Conservation (phyloP, 306 rosid species). For the Begonia peltatifolia region DNA sequence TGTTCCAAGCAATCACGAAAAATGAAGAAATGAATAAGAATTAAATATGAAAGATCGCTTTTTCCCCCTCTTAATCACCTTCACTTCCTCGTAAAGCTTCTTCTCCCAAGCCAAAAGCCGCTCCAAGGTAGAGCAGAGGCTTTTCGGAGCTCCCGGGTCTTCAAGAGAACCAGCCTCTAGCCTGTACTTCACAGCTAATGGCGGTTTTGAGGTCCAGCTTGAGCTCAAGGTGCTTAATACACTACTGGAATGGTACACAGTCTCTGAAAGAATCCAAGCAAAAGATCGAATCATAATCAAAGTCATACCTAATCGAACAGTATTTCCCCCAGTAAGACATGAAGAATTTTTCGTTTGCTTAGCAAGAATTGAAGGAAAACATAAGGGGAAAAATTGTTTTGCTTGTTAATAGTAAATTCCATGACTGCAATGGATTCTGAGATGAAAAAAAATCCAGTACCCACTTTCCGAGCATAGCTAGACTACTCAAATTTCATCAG, state of each 20-base stretch:
- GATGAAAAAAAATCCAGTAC: too few species aligned
- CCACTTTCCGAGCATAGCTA: too few species aligned
- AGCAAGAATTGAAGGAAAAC: too few species aligned
- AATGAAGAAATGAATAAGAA: background rate
- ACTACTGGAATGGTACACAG: conserved; percentile 89
- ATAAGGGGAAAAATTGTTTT: too few species aligned
- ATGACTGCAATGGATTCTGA: too few species aligned
- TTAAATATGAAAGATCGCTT: background rate
- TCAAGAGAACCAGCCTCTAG: conserved; percentile 49
- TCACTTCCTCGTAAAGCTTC: conserved; percentile 85
- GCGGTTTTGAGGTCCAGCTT: conserved; percentile 96
- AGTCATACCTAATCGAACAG: background rate
- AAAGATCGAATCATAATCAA: conserved; percentile 1
- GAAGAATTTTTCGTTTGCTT: too few species aligned
- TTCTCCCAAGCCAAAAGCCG: conserved; percentile 97
- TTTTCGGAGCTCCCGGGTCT: conserved; percentile 53
- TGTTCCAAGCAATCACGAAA: background rate
- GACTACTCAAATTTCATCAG: background rate
- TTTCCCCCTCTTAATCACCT: conserved; percentile 26
- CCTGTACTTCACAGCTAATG: conserved; percentile 73
- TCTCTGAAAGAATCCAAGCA: conserved; percentile 42
- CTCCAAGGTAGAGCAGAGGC: conserved; percentile 80
- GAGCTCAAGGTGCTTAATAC: conserved; percentile 81
- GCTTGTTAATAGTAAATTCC: too few species aligned
- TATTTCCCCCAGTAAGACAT: too few species aligned